Conservation (phyloP, 169 alveolate species). For the Fabrea salina region DNA sequence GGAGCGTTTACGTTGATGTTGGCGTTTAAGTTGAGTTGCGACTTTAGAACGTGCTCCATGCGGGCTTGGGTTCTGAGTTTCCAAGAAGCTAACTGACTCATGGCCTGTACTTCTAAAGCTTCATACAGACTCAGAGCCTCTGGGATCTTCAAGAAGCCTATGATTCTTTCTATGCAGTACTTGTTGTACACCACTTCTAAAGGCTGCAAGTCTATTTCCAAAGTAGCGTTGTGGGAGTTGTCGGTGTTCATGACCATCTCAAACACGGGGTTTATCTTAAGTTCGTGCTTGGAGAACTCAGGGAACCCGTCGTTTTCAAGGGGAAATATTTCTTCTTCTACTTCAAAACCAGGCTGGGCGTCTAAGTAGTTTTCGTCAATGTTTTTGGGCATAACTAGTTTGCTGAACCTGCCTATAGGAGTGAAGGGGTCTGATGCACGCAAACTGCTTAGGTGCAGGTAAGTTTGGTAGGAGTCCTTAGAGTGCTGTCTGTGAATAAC, state of each 20-base stretch:
- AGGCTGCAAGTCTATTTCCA: slow-evolving; percentile 19
- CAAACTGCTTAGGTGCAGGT: not conserved
- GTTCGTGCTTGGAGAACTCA: not conserved
- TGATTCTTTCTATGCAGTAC: not conserved
- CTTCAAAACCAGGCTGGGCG: not conserved
- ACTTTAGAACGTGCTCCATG: slow-evolving; percentile 2
- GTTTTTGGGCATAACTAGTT: slow-evolving; percentile 11
- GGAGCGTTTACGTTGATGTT: slow-evolving; percentile 16
- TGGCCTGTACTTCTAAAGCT: slow-evolving; percentile 6
- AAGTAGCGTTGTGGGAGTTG: not conserved
- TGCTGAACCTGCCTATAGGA: not conserved
- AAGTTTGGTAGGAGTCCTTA: not conserved
- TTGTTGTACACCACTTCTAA: slow-evolving; percentile 23
- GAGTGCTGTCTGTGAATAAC: not conserved
- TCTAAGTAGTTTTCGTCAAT: not conserved
- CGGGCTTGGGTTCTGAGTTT: slow-evolving; percentile 7
- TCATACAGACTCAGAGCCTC: slow-evolving; percentile 26
- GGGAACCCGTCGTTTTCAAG: slow-evolving; percentile 33
- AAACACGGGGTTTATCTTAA: not conserved
- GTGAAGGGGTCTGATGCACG: slow-evolving; percentile 16
- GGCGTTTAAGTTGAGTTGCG: not conserved
- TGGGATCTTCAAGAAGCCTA: slow-evolving; percentile 17
- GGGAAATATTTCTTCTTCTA: slow-evolving; percentile 32
- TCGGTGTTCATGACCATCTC: not conserved
- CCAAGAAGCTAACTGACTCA: slow-evolving; percentile 4